Conservation (phyloP, 2,329 filamentous ascomycete species). For the Epichloe festucae region DNA sequence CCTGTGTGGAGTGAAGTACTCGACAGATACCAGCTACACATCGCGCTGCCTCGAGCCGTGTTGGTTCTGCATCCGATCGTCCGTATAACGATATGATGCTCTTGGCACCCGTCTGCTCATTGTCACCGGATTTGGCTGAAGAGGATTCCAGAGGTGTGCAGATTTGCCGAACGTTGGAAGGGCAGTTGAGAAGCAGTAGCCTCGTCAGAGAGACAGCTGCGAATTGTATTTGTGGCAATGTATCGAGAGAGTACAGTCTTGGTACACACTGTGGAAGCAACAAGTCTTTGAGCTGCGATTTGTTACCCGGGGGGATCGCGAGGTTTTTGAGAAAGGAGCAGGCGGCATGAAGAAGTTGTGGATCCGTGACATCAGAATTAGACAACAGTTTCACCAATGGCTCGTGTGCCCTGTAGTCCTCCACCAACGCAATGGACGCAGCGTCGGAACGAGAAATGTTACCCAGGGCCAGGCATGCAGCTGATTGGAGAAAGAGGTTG, state of each 20-base stretch:
- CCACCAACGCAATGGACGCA: conserved; percentile 36
- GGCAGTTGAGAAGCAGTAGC: conserved; percentile 40
- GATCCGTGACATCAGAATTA: conserved; percentile 25
- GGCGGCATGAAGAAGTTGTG: conserved; percentile 42
- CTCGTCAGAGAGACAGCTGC: conserved; percentile 44
- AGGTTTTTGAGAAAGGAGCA: conserved; percentile 54
- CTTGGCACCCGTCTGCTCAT: conserved; percentile 22
- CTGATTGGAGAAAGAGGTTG: conserved; percentile 35
- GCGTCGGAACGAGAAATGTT: conserved; percentile 49
- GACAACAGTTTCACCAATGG: conserved; percentile 34
- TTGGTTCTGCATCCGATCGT: conserved; percentile 33
- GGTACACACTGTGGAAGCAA: conserved; percentile 35
- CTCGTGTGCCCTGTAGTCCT: conserved; percentile 24
- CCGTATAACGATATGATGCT: conserved; percentile 24
- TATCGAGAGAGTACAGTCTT: conserved; percentile 39
- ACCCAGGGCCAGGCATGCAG: conserved; percentile 47
- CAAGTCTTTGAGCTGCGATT: conserved; percentile 34
- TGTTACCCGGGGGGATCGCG: conserved; percentile 44
- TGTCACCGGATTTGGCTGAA: not conserved
- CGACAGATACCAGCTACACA: conserved; percentile 40
- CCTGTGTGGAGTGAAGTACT: conserved; percentile 33
- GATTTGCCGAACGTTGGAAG: conserved; percentile 37
- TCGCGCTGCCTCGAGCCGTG: conserved; percentile 46
- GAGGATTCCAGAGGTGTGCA: conserved; percentile 27
- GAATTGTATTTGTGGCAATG: conserved; percentile 44